Percentiles rank a stretch among this genome's conserved stretches.
Evolutionary conservation across 192 early-diverging fungal species (phyloP).

Genomic region (Mortierella antarctica): DNA sequence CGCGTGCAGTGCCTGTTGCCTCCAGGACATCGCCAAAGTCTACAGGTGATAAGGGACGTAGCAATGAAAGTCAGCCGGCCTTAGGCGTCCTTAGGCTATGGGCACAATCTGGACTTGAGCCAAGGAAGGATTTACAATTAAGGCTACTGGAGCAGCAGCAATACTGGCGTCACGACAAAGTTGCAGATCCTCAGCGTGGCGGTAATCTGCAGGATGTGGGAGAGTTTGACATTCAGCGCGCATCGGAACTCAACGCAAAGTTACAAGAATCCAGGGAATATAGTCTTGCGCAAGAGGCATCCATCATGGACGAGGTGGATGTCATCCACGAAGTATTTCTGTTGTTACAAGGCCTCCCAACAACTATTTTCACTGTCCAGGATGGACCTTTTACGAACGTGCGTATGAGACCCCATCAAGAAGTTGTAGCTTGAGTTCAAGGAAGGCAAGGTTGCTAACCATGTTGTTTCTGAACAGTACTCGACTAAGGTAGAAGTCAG

Average conservation of each 20-base stretch:
- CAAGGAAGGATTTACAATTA: neutral
- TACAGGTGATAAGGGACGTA: neutral
- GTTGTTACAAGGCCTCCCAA: constrained; percentile 28
- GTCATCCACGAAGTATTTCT: constrained; percentile 38
- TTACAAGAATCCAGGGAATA: neutral
- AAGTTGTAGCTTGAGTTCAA: neutral
- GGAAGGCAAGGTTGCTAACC: neutral
- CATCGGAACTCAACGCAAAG: constrained; percentile 1
- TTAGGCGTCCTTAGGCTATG: too few species aligned
- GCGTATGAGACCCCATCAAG: neutral
- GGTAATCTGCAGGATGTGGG: neutral
- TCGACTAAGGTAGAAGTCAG: constrained; percentile 10
- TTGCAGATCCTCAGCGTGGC: neutral
- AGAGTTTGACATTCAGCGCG: constrained; percentile 23
- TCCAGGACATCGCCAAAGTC: neutral
- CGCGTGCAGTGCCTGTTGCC: constrained; percentile 4
- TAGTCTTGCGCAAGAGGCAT: neutral
- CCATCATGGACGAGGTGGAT: constrained; percentile 38
- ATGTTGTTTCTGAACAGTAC: neutral
- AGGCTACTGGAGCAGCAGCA: constrained; percentile 22
- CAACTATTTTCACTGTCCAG: constrained; percentile 11
- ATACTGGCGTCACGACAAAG: constrained; percentile 11
- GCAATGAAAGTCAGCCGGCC: neutral
- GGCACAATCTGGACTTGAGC: too few species aligned
- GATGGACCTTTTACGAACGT: neutral